Percentiles rank a stretch among this genome's conserved stretches.
These are phyloP conservation scores for Aaosphaeria arxii DNA, from an alignment of 2,329 filamentous ascomycete species.

Conservation along the genomic window DNA sequence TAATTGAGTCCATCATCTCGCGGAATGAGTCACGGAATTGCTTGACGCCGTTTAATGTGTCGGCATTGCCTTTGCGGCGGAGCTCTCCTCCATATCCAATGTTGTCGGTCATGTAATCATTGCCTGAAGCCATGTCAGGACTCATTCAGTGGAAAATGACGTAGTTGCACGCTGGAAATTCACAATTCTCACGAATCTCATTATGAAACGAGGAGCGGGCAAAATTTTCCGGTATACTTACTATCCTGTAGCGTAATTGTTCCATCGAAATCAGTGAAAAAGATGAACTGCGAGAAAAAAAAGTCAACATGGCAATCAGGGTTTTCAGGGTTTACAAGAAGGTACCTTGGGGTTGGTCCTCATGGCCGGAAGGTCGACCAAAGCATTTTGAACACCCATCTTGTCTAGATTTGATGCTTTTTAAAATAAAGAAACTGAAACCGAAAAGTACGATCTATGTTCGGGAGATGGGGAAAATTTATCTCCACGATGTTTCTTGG, in stretches of 20 bases:
- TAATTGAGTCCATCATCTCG: conserved; percentile 88
- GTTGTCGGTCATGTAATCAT: conserved; percentile 79
- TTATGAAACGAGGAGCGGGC: not conserved
- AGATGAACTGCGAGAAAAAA: conserved; percentile 67
- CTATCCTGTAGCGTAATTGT: conserved; percentile 79
- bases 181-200: not conserved
- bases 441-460: not conserved
- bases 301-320: conserved; percentile 7
- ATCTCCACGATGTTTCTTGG: too few species aligned
- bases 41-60: conserved; percentile 68
- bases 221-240: conserved; percentile 33
- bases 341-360: conserved; percentile 58
- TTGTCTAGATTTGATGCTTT: conserved; percentile 6
- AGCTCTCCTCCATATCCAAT: conserved; percentile 75
- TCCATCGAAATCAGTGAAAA: conserved; percentile 99
- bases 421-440: not conserved
- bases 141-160: not conserved
- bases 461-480: not conserved
- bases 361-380: conserved; percentile 44
- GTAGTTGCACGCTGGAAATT: not conserved
- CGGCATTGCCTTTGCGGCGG: conserved; percentile 70
- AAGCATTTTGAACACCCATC: conserved; percentile 32
- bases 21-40: conserved; percentile 81
- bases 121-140: conserved; percentile 45
- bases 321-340: not conserved